These are phyloP conservation scores for Mortierella antarctica DNA, from an alignment of 192 early-diverging fungal genomes.

Conservation along the genomic window DNA sequence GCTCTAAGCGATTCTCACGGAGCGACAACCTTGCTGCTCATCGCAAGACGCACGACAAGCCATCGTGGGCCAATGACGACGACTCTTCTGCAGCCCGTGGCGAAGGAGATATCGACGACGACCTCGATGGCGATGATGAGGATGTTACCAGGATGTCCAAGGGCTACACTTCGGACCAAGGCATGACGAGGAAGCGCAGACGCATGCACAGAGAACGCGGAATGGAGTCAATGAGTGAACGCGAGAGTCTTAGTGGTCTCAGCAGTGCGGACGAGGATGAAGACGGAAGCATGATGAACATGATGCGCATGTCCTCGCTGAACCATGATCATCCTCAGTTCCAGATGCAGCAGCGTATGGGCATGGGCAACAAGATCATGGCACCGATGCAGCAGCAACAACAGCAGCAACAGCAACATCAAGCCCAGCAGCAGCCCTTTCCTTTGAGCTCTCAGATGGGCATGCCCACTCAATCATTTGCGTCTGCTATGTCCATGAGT, in stretches of 20 bases:
- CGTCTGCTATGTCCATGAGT: slow-evolving; percentile 26
- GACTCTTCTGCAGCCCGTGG: slow-evolving; percentile 30
- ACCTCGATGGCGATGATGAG: slow-evolving; percentile 30
- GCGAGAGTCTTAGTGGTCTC: slow-evolving; percentile 39
- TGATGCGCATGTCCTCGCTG: slow-evolving; percentile 32
- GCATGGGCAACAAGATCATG: background rate
- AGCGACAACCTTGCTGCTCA: slow-evolving; percentile 70
- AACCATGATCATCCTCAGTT: slow-evolving; percentile 8
- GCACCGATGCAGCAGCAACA: slow-evolving; percentile 12
- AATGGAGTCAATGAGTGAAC: slow-evolving; percentile 53
- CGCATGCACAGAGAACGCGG: slow-evolving; percentile 33
- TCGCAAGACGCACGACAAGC: slow-evolving; percentile 66
- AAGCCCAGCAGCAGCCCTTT: slow-evolving; percentile 30
- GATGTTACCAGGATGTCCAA: slow-evolving; percentile 24
- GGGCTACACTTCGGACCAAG: slow-evolving; percentile 40
- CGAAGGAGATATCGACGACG: slow-evolving; percentile 38
- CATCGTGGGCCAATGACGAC: slow-evolving; percentile 46
- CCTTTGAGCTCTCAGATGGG: slow-evolving; percentile 12
- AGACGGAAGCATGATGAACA: slow-evolving; percentile 22
- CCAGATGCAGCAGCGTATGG: background rate
- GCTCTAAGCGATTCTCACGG: slow-evolving; percentile 67
- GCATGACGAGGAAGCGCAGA: slow-evolving; percentile 34
- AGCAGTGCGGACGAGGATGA: slow-evolving; percentile 52
- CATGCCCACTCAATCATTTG: slow-evolving; percentile 27
- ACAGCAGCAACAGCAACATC: slow-evolving; percentile 26